Conservation (phyloP, 768 basidiomycete genomes). For the Naganishia onofrii region DNA sequence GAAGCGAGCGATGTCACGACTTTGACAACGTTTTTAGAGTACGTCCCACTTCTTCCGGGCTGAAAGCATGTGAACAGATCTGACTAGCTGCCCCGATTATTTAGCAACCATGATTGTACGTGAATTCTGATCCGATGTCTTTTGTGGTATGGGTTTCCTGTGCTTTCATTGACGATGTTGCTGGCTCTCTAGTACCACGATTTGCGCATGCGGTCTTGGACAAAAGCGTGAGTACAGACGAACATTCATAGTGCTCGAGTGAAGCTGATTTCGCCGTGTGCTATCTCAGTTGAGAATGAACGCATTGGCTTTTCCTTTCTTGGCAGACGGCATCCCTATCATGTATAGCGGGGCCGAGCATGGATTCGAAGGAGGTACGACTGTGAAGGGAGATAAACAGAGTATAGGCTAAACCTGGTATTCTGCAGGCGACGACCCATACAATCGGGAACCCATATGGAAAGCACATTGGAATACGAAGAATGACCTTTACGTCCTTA, state of each 20-base stretch:
- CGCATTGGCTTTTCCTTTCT: conserved; percentile 51
- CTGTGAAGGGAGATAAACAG: not conserved
- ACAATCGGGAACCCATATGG: conserved; percentile 51
- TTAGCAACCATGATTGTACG: conserved; percentile 32
- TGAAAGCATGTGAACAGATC: not conserved
- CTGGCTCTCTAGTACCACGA: conserved; percentile 16
- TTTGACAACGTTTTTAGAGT: conserved; percentile 50
- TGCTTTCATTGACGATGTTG: not conserved
- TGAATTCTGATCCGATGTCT: not conserved
- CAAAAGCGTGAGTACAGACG: conserved; percentile 11
- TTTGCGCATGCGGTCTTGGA: conserved; percentile 28
- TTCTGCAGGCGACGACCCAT: conserved; percentile 44
- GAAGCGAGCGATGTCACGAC: conserved; percentile 30
- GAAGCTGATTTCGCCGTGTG: not conserved
- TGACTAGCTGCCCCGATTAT: not conserved
- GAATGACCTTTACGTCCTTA: conserved; percentile 41
- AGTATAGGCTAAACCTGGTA: not conserved
- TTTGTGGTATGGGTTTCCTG: no score
- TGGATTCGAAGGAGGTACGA: conserved; percentile 28
- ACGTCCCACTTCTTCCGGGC: conserved; percentile 16
- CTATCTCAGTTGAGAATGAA: conserved; percentile 44
- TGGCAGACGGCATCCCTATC: conserved; percentile 52
- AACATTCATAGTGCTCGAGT: not conserved
- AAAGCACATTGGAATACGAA: conserved; percentile 41
- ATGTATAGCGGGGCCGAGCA: conserved; percentile 42